Percentiles rank a stretch among this genome's conserved stretches.
phyloP scores from a whole-genome alignment of 345 rosid species.

The Xanthoceras sorbifolium region DNA sequence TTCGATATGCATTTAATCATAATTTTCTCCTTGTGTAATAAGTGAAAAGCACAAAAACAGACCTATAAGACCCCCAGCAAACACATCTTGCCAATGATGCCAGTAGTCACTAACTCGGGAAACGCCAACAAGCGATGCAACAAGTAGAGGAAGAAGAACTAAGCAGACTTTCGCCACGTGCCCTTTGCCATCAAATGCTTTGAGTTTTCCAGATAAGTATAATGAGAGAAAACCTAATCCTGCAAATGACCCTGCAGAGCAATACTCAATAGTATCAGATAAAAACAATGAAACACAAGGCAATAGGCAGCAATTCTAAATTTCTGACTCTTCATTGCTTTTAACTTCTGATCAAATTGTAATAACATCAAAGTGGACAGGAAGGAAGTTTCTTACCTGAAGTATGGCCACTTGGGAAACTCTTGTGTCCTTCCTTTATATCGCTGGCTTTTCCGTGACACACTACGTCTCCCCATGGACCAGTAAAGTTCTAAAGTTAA shows the following conservation, averaged over 20 bases:
- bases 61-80: slow-evolving; percentile 77
- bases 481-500: slow-evolving; percentile 41
- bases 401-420: slow-evolving; percentile 92
- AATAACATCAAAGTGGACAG: not conserved
- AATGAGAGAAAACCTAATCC: slow-evolving; percentile 75
- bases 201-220: slow-evolving; percentile 72
- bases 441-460: slow-evolving; percentile 64
- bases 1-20: not conserved
- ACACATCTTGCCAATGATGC: slow-evolving; percentile 93
- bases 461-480: slow-evolving; percentile 60
- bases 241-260: slow-evolving; percentile 74
- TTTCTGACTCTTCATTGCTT: not conserved
- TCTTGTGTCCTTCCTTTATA: slow-evolving; percentile 79
- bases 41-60: not conserved
- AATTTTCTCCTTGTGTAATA: not conserved
- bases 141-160: slow-evolving; percentile 58
- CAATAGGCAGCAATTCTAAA: not conserved
- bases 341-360: not conserved
- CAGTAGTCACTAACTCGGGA: slow-evolving; percentile 88
- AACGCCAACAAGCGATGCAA: slow-evolving; percentile 70
- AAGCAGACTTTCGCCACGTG: slow-evolving; percentile 81
- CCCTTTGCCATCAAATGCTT: slow-evolving; percentile 69
- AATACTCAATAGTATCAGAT: slow-evolving; percentile 10
- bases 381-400: slow-evolving; percentile 50
- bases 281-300: not conserved